A percentile compares a stretch with the other conserved stretches of the same genome.
Evolutionary conservation across 305 asterid genomes (phyloP).

Genomic region (Rubia balearica): DNA sequence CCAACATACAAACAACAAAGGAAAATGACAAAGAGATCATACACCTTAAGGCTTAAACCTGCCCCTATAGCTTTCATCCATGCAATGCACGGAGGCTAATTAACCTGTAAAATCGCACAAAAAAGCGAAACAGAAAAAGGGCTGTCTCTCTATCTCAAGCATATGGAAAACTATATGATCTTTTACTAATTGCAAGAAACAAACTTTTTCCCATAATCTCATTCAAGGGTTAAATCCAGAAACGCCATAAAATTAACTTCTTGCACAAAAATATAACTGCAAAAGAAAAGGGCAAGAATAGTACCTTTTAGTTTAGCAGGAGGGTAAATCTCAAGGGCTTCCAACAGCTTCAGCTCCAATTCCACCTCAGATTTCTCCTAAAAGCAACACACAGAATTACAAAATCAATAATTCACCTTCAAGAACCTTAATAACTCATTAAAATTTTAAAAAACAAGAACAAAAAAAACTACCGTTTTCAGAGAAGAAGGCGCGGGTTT

Average conservation of each 20-base stretch:
- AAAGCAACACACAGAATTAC: not conserved
- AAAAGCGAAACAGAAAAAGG: not conserved
- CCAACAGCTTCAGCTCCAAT: slow-evolving; percentile 71
- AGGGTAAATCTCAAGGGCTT: slow-evolving; percentile 89
- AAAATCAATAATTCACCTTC: not conserved
- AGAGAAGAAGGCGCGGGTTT: slow-evolving; percentile 54
- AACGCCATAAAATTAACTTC: not conserved
- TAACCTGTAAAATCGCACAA: not conserved
- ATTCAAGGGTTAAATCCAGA: not conserved
- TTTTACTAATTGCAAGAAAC: not conserved
- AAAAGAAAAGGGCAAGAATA: not conserved
- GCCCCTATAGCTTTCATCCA: not conserved
- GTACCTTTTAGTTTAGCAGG: slow-evolving; percentile 77
- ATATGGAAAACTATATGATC: not conserved
- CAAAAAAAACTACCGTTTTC: slow-evolving; percentile 33
- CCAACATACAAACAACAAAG: not conserved
- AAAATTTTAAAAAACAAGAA: too few species aligned
- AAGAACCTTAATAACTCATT: not conserved
- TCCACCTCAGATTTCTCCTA: slow-evolving; percentile 87
- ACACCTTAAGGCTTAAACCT: not conserved
- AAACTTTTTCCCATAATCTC: not conserved
- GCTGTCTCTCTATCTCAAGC: not conserved
- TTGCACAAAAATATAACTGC: not conserved
- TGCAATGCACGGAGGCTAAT: not conserved
- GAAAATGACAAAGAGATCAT: not conserved